Percentiles rank a stretch among this genome's conserved stretches.
Evolutionary conservation across 257 asterid species (phyloP).

Genomic region (Solanum etuberosum): DNA sequence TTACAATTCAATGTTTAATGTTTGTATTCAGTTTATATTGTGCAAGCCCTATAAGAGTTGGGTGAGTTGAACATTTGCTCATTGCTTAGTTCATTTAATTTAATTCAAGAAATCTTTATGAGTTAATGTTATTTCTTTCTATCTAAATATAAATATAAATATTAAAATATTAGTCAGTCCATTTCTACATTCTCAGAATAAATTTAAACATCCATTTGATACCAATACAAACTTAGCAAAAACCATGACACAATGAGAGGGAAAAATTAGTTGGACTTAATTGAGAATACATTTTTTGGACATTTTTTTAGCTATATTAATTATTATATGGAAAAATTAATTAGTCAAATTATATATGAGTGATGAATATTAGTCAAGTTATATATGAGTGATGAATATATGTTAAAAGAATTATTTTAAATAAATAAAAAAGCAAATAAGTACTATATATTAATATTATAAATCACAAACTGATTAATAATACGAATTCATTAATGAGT

Average conservation of each 20-base stretch:
- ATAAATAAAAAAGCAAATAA: not conserved
- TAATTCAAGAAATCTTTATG: not conserved
- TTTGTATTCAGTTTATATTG: not conserved
- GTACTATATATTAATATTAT: too few relatives aligned
- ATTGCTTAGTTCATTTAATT: not conserved
- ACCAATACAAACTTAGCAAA: not conserved
- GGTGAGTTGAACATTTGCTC: not conserved
- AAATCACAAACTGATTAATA: too few relatives aligned
- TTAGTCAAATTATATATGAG: not conserved
- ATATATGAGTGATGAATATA: too few relatives aligned
- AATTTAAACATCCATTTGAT: not conserved
- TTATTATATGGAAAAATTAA: not conserved
- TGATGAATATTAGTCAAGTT: not conserved
- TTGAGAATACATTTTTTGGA: not conserved
- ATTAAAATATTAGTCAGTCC: not conserved
- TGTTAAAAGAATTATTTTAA: not conserved
- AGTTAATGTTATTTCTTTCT: not conserved
- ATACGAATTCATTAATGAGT: not conserved
- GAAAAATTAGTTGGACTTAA: not conserved
- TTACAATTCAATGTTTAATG: not conserved
- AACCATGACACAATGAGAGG: not conserved
- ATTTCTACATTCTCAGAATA: not conserved
- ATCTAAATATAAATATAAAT: too few relatives aligned
- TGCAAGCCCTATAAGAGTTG: not conserved
- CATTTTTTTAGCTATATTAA: not conserved